phyloP scores from a whole-genome alignment of 305 asterid species.

The Fraxinus velutina region DNA sequence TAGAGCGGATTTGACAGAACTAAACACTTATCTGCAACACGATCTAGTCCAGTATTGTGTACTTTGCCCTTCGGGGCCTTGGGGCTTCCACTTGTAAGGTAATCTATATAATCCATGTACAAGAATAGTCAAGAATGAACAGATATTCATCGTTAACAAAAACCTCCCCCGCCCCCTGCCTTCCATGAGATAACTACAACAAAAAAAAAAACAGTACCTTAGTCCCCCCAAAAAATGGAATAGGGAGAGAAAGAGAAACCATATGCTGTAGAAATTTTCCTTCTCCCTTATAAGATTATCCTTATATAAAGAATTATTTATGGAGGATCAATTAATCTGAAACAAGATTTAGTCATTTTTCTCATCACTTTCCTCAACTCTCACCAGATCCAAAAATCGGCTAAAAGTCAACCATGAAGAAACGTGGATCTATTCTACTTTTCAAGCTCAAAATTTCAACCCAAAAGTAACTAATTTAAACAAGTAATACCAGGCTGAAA shows the following conservation, averaged over 20 bases:
- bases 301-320: background rate
- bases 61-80: background rate
- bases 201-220: background rate
- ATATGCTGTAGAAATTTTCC: background rate
- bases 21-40: background rate
- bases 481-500: background rate
- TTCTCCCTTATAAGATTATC: background rate
- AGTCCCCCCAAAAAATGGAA: no score
- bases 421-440: background rate
- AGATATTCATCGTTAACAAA: background rate
- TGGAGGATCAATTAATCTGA: background rate
- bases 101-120: background rate
- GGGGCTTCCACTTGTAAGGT: background rate
- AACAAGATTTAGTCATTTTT: background rate
- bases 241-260: background rate
- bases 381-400: background rate
- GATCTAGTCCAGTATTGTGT: background rate
- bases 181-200: background rate
- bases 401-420: conserved; percentile 36
- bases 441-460: conserved; percentile 7
- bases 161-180: background rate
- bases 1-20: no score
- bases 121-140: background rate
- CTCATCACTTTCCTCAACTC: background rate
- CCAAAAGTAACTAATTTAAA: background rate